Conservation (phyloP, 805 yeast species). For the Zygoascus flipseniorum region DNA sequence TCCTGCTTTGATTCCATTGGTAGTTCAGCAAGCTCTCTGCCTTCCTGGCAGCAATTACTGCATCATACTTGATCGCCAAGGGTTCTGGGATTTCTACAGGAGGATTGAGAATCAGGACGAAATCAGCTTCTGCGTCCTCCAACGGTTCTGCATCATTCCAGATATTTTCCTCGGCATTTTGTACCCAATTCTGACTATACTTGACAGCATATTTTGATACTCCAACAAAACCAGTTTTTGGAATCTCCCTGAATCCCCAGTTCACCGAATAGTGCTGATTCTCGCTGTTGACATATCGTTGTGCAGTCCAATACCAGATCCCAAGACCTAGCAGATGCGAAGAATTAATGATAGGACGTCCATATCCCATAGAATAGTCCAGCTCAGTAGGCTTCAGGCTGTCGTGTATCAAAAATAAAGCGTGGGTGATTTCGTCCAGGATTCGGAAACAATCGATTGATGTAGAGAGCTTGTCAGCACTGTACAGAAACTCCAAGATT, state of each 20-base stretch:
- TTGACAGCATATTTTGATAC: constrained; percentile 7
- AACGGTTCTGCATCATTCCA: constrained; percentile 13
- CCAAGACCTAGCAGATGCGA: constrained; percentile 26
- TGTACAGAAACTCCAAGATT: constrained; percentile 26
- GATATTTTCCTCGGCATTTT: constrained; percentile 2
- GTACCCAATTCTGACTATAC: constrained; percentile 19
- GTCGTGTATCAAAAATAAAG: constrained; percentile 14
- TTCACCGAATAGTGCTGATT: constrained; percentile 14
- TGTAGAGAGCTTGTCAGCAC: constrained; percentile 28
- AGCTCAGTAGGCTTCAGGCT: constrained; percentile 1
- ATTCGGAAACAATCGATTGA: constrained; percentile 29
- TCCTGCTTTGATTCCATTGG: not conserved
- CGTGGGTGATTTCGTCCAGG: constrained; percentile 25
- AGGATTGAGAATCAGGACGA: constrained; percentile 27
- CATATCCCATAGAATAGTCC: constrained; percentile 16
- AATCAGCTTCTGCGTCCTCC: constrained; percentile 24
- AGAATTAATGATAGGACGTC: constrained; percentile 26
- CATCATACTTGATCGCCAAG: constrained; percentile 11
- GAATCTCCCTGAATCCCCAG: constrained; percentile 17
- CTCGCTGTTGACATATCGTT: constrained; percentile 1
- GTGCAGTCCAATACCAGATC: constrained; percentile 24
- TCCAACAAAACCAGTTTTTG: constrained; percentile 12
- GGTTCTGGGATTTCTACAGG: constrained; percentile 23
- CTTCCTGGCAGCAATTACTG: not conserved
- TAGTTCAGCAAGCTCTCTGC: not conserved